Evolutionary conservation across 345 rosid species (phyloP).

Genomic region (Brassica juncea): DNA sequence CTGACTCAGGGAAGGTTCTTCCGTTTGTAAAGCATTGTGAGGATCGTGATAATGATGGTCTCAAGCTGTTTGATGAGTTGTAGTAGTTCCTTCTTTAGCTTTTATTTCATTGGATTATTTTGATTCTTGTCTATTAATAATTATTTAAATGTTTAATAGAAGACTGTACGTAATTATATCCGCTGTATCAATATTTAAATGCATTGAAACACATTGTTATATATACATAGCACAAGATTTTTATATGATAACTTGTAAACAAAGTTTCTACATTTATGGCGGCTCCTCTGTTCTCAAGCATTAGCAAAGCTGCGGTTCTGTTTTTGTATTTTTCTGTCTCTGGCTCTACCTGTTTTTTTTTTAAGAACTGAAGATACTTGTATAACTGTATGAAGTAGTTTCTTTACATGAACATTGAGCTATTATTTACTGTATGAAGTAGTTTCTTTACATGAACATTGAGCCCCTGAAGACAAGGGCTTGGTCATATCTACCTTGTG

Average conservation of each 20-base stretch:
- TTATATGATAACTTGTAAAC: not conserved
- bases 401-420: too few relatives aligned
- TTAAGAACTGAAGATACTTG: too few relatives aligned
- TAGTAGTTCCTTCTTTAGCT: not conserved
- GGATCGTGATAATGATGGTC: constrained; percentile 43
- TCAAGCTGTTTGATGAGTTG: constrained; percentile 46
- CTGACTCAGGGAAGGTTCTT: constrained; percentile 33
- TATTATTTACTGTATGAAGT: too few relatives aligned
- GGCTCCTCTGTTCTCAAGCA: too few relatives aligned
- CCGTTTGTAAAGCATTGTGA: constrained; percentile 48
- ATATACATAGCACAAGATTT: not conserved
- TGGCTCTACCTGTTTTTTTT: too few relatives aligned
- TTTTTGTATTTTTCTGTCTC: not conserved
- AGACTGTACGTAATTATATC: not conserved
- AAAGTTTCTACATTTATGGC: not conserved
- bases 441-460: too few relatives aligned
- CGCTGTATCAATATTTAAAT: not conserved
- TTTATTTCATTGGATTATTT: constrained; percentile 8
- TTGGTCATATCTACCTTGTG: too few relatives aligned
- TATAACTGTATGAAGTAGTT: too few relatives aligned
- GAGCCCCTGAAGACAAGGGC: too few relatives aligned
- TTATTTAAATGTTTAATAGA: not conserved
- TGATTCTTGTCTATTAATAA: constrained; percentile 10
- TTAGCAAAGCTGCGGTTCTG: too few relatives aligned
- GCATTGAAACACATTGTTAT: not conserved